Base-by-base conservation (phyloP, 768 basidiomycete species). In the Russula abietina region DNA sequence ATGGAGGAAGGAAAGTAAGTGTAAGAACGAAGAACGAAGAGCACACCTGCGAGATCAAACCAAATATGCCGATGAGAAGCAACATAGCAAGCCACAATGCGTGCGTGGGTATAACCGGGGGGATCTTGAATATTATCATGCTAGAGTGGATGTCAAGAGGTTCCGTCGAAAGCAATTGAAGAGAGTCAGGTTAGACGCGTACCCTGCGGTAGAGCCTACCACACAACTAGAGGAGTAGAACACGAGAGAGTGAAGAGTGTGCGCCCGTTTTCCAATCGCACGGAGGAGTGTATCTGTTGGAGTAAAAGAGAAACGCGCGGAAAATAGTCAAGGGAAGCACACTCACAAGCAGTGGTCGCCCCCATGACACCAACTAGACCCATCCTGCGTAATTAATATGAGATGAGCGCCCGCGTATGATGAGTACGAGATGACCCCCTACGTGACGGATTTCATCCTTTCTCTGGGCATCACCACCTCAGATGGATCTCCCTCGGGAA, bases 251-350 rank as follows among this genome's bases (percentile, higher is more conserved):
- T 95, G 91, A 60, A 92, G 71, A 0, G 90, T 77, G 66, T 89
- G 86, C 1, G 90, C 90, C 4, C 85, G 79, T 61, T 81, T 84
- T 0, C 92, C 91, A 48, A 93, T 89, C 1, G 82, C 82, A 12
- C 89, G 82, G 32, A 86, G 78, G 5, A 75, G 71, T 1, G 79
- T 77, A 63, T 79, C 83, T 83, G 56, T 16, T 33, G 19, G 10
- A 10, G 33, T 12, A 57, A 36, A 14, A 19, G 28, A 41, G 16
- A 32, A 51, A 19, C 4, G 10, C 24, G 26, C 4, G 24, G 53
- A 57, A 28, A 7, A 26, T 11, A 33, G 24, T 30, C 22, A 53
- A 38, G 4, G 49, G 3, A 14, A 53, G 19, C n/a, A 32, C 17
- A 76, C 87, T 70, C 69, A 91, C 89, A 87, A 22, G 90, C 87